Evolutionary conservation across 1,139 yeast species (phyloP).

Genomic region (Suhomyces anneliseae): DNA sequence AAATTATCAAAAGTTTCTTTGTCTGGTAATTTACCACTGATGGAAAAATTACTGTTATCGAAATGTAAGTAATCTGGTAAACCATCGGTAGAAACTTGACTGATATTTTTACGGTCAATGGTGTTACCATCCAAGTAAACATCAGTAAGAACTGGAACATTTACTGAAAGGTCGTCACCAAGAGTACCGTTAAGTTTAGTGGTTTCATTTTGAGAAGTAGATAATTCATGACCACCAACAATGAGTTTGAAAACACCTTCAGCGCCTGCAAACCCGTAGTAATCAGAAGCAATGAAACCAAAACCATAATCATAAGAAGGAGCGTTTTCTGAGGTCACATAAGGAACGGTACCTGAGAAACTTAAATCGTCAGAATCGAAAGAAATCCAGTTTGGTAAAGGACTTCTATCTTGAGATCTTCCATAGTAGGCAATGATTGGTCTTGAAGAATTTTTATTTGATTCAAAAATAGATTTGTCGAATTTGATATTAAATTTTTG

Average conservation of each 20-base stretch:
- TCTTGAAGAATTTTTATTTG: conserved; percentile 42
- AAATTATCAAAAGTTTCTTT: conserved; percentile 46
- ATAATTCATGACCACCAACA: conserved; percentile 85
- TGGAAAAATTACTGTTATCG: conserved; percentile 37
- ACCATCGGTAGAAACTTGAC: conserved; percentile 45
- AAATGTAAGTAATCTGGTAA: conserved; percentile 65
- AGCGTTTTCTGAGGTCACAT: conserved; percentile 80
- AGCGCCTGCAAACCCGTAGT: conserved; percentile 71
- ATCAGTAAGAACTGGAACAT: conserved; percentile 58
- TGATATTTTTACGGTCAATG: conserved; percentile 53
- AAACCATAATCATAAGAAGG: conserved; percentile 79
- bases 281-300: conserved; percentile 76
- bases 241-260: conserved; percentile 67
- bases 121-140: conserved; percentile 59
- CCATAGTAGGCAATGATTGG: conserved; percentile 74
- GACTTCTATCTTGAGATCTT: conserved; percentile 75
- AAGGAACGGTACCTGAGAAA: conserved; percentile 89
- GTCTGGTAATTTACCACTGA: conserved; percentile 62
- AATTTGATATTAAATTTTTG: conserved; percentile 63
- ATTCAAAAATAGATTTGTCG: conserved; percentile 54
- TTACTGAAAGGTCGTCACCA: conserved; percentile 51
- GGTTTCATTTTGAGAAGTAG: conserved; percentile 56
- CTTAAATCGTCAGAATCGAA: conserved; percentile 63
- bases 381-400: conserved; percentile 85
- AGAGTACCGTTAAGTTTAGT: conserved; percentile 67